Base-by-base conservation (phyloP, 257 asterid genomes). In the Rauvolfia tetraphylla region DNA sequence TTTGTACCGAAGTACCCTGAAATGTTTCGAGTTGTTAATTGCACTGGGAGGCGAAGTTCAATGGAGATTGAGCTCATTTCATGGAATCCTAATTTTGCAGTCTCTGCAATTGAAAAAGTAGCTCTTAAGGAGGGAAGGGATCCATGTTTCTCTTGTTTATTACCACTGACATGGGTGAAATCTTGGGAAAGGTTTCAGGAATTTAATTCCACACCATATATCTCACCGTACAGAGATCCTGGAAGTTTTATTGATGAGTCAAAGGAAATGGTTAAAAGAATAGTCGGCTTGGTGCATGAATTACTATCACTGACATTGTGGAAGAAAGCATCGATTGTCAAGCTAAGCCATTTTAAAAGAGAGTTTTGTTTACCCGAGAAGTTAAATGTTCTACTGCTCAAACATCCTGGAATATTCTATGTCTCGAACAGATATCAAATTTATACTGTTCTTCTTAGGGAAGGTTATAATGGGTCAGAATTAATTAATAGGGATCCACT, bases 391-490 rank as follows among this genome's bases (percentile, higher is more conserved):
- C 68, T 90, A 72, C 79, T 94, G 84, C 93, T 92, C 17, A 92
- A 89, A 79, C 96, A 94, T 84, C 98, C 97, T 9, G 97, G 96
- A 42, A 84, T 92, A 72, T 92, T 92, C 84, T 92, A 90, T 75
- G 96, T 92, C 65, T 90, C 98, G 8, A 92, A 90, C 65, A 89
- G 74, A 72, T 92, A 90, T 78, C 88, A 86, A 66, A 86, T 88
- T 33, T 90, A 94, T 71, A 90, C 96, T 0, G 95, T 92, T 77
- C 83, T 94, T 78, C 97, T 94, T 10, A 84, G 91, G 81, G 98
- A 94, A 88, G 95, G 88, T 39, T 92, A 92, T 72, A 74, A 48
- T 57, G 97, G 96, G 41, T 83, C 90, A 0, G 91, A 90, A 67
- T 78, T 94, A 85, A 81, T 89, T 42, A 91, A 92, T 63, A 92